Conservation (phyloP, 108 stramenopile species). For the Stephanodiscus minutulus region DNA sequence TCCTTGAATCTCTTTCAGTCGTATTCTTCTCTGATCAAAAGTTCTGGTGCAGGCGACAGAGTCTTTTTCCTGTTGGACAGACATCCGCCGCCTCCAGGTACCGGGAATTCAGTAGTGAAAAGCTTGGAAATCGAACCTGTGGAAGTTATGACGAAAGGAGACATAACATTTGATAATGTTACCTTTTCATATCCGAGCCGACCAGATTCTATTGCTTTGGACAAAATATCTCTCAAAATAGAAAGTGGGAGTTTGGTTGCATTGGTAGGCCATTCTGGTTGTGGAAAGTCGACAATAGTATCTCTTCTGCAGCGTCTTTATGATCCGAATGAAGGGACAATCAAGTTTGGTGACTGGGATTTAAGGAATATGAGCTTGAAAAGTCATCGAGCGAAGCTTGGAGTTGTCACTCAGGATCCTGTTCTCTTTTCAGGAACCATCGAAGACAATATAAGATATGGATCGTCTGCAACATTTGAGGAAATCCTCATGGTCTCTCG, state of each 20-base stretch:
- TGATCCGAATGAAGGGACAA: slow-evolving; percentile 80
- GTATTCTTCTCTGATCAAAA: slow-evolving; percentile 90
- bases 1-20: slow-evolving; percentile 90
- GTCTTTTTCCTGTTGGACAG: slow-evolving; percentile 86
- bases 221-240: slow-evolving; percentile 70
- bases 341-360: slow-evolving; percentile 84
- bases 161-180: slow-evolving; percentile 61
- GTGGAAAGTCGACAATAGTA: slow-evolving; percentile 89
- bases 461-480: slow-evolving; percentile 61
- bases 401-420: slow-evolving; percentile 95
- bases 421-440: slow-evolving; percentile 76
- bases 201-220: slow-evolving; percentile 74
- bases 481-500: slow-evolving; percentile 85
- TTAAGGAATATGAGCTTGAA: slow-evolving; percentile 74
- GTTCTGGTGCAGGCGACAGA: slow-evolving; percentile 92
- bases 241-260: slow-evolving; percentile 87
- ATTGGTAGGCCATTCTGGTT: slow-evolving; percentile 90
- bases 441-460: slow-evolving; percentile 92
- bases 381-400: slow-evolving; percentile 74
- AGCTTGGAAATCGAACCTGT: slow-evolving; percentile 5
- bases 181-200: slow-evolving; percentile 92
- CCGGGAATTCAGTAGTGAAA: slow-evolving; percentile 54
- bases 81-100: slow-evolving; percentile 69
- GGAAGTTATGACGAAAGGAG: slow-evolving; percentile 17
- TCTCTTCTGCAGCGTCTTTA: slow-evolving; percentile 93